A percentile compares a stretch with the other conserved stretches of the same genome.
phyloP scores from a whole-genome alignment of 192 early-diverging fungal genomes.

The Coemansia sp. region DNA sequence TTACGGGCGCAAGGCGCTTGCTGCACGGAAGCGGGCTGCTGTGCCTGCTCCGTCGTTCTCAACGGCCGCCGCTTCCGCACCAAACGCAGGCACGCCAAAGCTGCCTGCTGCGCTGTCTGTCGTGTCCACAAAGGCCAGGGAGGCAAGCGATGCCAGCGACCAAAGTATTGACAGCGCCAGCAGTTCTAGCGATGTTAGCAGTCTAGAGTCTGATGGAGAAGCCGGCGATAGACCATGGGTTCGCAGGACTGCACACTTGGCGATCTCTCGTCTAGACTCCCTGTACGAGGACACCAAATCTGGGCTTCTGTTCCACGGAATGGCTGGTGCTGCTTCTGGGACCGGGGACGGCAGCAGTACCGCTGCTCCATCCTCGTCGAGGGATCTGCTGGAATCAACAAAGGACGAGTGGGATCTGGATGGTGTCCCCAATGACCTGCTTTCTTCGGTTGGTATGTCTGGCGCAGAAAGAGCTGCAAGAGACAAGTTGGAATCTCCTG shows the following conservation, averaged over 20 bases:
- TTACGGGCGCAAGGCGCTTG: constrained; percentile 49
- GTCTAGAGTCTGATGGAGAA: neutral
- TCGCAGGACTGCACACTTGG: constrained; percentile 26
- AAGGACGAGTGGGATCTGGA: constrained; percentile 42
- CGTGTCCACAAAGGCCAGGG: neutral
- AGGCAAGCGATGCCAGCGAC: neutral
- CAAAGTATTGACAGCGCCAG: neutral
- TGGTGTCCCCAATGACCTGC: neutral
- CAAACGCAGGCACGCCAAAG: too few species aligned
- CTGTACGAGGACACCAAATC: constrained; percentile 33
- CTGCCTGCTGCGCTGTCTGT: neutral
- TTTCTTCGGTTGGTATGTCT: neutral
- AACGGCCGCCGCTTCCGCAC: neutral
- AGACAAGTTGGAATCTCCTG: neutral
- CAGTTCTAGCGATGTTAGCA: neutral
- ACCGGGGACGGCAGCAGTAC: neutral
- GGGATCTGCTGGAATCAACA: constrained; percentile 28
- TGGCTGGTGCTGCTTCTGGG: too few species aligned
- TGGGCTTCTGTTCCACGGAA: neutral
- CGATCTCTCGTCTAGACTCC: constrained; percentile 35
- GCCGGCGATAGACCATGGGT: constrained; percentile 13
- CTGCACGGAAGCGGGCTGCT: constrained; percentile 37
- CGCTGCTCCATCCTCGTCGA: constrained; percentile 12
- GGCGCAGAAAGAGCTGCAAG: neutral
- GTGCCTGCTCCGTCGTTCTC: neutral